Base-by-base conservation (phyloP, 352 stramenopile species). In the Phytophthora europaea region DNA sequence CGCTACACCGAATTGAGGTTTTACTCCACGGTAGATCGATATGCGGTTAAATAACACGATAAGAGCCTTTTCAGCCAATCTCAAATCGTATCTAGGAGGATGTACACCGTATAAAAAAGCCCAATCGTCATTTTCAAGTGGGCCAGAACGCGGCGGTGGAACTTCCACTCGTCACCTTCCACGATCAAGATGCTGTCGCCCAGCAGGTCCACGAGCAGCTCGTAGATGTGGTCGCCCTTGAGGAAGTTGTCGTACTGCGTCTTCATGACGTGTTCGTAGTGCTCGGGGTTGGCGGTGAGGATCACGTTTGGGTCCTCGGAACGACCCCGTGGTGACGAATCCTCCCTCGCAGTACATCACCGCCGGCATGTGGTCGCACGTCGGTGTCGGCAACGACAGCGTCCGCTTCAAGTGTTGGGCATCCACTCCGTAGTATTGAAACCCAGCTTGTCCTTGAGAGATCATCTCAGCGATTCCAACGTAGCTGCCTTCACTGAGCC, bases 261-360 rank as follows among this genome's bases (percentile, higher is more conserved):
- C 73, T 87, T 85, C 65, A 85, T 70, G 3, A 91, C 80, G 60
- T 91, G 76, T 26, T 89, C 84, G 63, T 78, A 85, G 62, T 74
- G 65, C n/a, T 82, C 50, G 3, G 70, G 74, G 5, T 61, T 78
- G 54, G 75, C 67, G 2, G 67, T 75, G 59, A 82, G 34, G 45
- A 84, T 73, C 23, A 82, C 61, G 52, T 80, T 85, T 85, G 0
- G 82, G 84, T 9, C 85, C 85, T 51, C 83, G 72, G 33, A 93
- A 93, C 45, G 84, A 80, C 50, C 86, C 84, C n/a, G 78, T 91
- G 0, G 86, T 92, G 70, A 93, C 84, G 56, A 91, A 85, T 9
- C 86, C 86, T 13, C 71, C 78, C 65, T 91, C 83, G 28, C 82
- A 85, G 55, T 93, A 93, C 84, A 93, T 93, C 61, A 93, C 80